A percentile compares a stretch with the other conserved stretches of the same genome.
Evolutionary conservation across 2,329 filamentous ascomycete species (phyloP).

Genomic region (Dryadomyces quercivorus): DNA sequence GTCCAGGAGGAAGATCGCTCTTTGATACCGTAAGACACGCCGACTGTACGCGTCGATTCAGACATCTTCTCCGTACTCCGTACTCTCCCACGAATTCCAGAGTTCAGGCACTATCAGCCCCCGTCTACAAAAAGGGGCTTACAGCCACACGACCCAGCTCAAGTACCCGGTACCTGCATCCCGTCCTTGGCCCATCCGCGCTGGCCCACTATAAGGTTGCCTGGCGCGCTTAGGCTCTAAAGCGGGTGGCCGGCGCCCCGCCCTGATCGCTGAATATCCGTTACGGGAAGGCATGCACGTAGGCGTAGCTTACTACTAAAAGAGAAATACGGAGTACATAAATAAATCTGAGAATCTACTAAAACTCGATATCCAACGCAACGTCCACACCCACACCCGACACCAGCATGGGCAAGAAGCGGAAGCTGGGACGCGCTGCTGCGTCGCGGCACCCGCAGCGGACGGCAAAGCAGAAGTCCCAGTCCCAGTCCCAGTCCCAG

Average conservation of each 20-base stretch:
- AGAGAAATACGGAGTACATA: background rate
- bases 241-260: slow-evolving; percentile 6
- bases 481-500: background rate
- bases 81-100: too few relatives aligned
- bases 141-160: background rate
- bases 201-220: background rate
- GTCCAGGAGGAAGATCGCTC: too few relatives aligned
- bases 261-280: slow-evolving; percentile 3
- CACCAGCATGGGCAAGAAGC: slow-evolving; percentile 27
- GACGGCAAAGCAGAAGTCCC: too few relatives aligned
- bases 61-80: background rate
- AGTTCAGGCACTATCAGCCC: too few relatives aligned
- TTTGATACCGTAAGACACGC: too few relatives aligned
- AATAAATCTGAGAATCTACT: too few relatives aligned
- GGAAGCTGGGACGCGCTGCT: slow-evolving; percentile 22
- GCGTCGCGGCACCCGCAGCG: background rate
- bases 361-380: background rate
- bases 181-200: slow-evolving; percentile 3
- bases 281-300: slow-evolving; percentile 3
- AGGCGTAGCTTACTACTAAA: background rate
- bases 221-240: slow-evolving; percentile 1
- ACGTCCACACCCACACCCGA: too few relatives aligned
- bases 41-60: too few relatives aligned
- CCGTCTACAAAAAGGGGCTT: too few relatives aligned
- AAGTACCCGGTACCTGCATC: slow-evolving; percentile 3